These are phyloP conservation scores for Dictyostelium firmibasis DNA, from an alignment of 78 protist genomes.

Conservation along the genomic window DNA sequence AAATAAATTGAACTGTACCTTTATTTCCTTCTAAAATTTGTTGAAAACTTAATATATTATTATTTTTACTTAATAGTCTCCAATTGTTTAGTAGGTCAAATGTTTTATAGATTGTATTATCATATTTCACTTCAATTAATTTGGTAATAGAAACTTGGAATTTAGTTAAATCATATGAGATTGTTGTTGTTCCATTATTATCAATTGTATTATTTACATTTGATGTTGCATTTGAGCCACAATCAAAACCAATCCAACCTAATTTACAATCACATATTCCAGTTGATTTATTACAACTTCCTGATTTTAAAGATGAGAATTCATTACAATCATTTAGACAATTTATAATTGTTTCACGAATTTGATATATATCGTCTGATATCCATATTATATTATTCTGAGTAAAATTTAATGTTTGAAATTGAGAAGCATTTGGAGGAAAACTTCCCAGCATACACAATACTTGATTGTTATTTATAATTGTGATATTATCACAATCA, in stretches of 20 bases:
- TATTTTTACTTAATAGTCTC: not conserved
- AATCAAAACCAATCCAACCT: not conserved
- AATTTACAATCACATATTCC: not conserved
- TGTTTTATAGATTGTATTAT: not conserved
- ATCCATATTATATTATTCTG: not conserved
- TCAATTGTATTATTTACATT: not conserved
- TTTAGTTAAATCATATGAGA: not conserved
- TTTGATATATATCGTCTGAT: not conserved
- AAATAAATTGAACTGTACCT: not conserved
- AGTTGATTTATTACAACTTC: not conserved
- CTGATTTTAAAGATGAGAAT: not conserved
- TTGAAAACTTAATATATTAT: not conserved
- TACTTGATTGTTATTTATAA: not conserved
- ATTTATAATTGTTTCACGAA: not conserved
- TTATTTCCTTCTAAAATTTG: not conserved
- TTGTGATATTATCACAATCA: not conserved
- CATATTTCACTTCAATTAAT: not conserved
- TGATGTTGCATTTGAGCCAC: not conserved
- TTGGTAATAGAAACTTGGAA: not conserved
- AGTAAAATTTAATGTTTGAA: not conserved
- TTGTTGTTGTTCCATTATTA: not conserved
- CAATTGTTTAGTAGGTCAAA: not conserved
- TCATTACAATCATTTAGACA: not conserved
- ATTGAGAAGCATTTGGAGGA: not conserved
- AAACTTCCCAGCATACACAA: not conserved